Conservation (phyloP, 768 basidiomycete genomes). For the Hortiboletus campestris region DNA sequence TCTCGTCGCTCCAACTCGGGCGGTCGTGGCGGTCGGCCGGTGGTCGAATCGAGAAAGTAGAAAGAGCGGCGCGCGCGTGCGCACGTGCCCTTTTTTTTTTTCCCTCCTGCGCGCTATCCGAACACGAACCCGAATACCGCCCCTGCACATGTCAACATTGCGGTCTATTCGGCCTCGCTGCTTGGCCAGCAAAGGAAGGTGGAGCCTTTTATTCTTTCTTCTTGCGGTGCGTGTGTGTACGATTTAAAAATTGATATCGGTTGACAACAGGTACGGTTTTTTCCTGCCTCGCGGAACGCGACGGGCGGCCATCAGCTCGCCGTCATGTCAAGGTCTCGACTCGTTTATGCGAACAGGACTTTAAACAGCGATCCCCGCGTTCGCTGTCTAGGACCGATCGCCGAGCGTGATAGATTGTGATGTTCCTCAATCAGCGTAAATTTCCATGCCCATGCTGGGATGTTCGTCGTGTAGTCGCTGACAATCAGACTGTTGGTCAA, state of each 20-base stretch:
- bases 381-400: conserved; percentile 6
- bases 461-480: background rate
- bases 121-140: conserved; percentile 7
- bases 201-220: background rate
- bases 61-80: conserved; percentile 8
- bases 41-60: conserved; percentile 16
- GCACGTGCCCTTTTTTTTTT: background rate
- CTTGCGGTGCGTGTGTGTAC: background rate
- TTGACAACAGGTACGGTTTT: background rate
- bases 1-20: background rate
- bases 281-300: conserved; percentile 6
- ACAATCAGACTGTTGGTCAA: conserved; percentile 3
- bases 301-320: background rate
- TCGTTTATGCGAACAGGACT: background rate
- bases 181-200: conserved; percentile 17
- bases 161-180: background rate
- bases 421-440: conserved; percentile 5
- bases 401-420: background rate
- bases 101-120: conserved; percentile 10
- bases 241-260: conserved; percentile 2
- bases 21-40: conserved; percentile 5
- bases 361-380: background rate
- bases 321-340: background rate
- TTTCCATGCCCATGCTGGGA: background rate
- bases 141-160: background rate